Base-by-base conservation (phyloP, 1,284 basidiomycete genomes). In the Heterobasidion annosum region DNA sequence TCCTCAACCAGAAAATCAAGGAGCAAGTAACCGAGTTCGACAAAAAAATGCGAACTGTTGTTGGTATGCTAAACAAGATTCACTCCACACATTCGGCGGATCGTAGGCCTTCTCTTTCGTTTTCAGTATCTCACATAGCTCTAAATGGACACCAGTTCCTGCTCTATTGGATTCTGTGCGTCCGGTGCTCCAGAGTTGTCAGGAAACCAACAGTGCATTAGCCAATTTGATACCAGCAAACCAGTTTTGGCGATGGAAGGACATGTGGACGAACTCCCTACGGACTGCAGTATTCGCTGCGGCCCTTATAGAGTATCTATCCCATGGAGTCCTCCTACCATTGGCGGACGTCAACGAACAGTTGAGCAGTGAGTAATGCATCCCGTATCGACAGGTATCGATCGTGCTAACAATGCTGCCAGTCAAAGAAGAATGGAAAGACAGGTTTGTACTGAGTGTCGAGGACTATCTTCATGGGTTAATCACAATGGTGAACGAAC, bases 381-480 rank as follows among this genome's bases (percentile, higher is more conserved):
- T 32, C 44, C 8, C 12, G 32, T n/a, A 42, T 10, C 33, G 19
- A 13, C 15, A 37, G 12, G 6, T 9, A 48, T 49, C 25, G 44
- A 10, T 48, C 37, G 25, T 25, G 50, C 35, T 40, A 25, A 19
- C 42, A 54, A 40, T 46, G 43, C 62, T 46, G 49, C 32, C 54
- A 92, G 90, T 92, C 51, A 73, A 82, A 62, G 74, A 76, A 9
- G 83, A 83, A 59, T 91, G 84, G 85, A 75, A 77, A 53, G 84
- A 85, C 63, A 75, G 81, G 45, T 77, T 92, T 54, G 66, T 74
- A 1, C 64, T 93, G 34, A 73, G 84, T 8, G 82, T 79, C 1
- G 91, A 93, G 67, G 91, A 93, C 63, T 93, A 93, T 66, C 73
- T 93, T n/a, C 91, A 91, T 61, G 86, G 84, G 1, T 68, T 93